These are phyloP conservation scores for Calocybe indica DNA, from an alignment of 768 basidiomycete genomes.

Conservation along the genomic window DNA sequence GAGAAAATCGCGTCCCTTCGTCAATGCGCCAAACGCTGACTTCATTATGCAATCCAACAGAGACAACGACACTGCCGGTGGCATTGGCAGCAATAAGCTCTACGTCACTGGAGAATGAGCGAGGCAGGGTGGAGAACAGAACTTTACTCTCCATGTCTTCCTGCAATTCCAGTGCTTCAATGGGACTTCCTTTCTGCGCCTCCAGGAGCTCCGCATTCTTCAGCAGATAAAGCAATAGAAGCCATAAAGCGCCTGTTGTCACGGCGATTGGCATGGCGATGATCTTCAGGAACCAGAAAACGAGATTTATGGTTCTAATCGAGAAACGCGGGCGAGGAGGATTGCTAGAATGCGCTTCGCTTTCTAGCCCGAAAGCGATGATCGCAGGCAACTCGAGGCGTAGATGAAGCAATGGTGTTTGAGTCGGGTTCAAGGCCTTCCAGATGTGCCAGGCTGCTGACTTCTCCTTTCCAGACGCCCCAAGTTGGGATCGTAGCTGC, in stretches of 20 bases:
- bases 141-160: conserved; percentile 37
- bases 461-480: conserved; percentile 10
- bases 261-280: conserved; percentile 79
- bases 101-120: conserved; percentile 77
- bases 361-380: conserved; percentile 54
- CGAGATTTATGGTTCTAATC: conserved; percentile 43
- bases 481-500: conserved; percentile 22
- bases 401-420: conserved; percentile 63
- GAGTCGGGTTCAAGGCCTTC: conserved; percentile 69
- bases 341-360: conserved; percentile 16
- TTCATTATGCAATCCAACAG: conserved; percentile 76
- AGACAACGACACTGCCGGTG: conserved; percentile 59
- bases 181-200: conserved; percentile 65
- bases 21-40: conserved; percentile 62
- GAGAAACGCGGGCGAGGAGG: conserved; percentile 35
- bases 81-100: conserved; percentile 71
- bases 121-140: conserved; percentile 67
- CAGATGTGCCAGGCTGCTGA: conserved; percentile 67
- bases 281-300: conserved; percentile 77
- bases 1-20: conserved; percentile 28
- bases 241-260: conserved; percentile 71
- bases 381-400: conserved; percentile 78
- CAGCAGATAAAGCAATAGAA: conserved; percentile 76
- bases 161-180: conserved; percentile 26
- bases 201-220: conserved; percentile 91